Percentiles rank a stretch among this genome's conserved stretches.
phyloP scores from a whole-genome alignment of 352 stramenopile species.

The Phytophthora niederhauseri region DNA sequence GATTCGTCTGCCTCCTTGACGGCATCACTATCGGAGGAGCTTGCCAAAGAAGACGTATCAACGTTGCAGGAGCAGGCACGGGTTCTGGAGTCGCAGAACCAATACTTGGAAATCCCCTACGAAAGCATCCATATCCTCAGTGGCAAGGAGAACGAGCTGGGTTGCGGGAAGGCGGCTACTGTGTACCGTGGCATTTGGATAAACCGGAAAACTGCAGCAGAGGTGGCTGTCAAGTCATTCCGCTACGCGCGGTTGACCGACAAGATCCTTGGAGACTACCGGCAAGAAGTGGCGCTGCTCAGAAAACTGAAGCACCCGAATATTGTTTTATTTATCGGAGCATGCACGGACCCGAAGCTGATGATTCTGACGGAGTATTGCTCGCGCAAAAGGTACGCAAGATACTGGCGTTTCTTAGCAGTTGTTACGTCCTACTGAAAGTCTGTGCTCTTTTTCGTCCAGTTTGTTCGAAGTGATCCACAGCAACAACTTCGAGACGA shows the following conservation, averaged over 20 bases:
- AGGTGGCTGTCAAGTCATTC: conserved; percentile 89
- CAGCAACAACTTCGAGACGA: conserved; percentile 88
- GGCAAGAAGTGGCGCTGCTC: conserved; percentile 83
- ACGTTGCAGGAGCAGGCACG: conserved; percentile 81
- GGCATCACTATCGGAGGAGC: conserved; percentile 52
- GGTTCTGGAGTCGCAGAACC: conserved; percentile 85
- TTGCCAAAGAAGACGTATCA: conserved; percentile 65
- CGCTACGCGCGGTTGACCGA: conserved; percentile 89
- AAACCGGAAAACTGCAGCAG: conserved; percentile 78
- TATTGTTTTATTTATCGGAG: conserved; percentile 92
- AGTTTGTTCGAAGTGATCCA: conserved; percentile 92
- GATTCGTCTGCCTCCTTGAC: conserved; percentile 52
- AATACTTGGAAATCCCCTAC: conserved; percentile 89
- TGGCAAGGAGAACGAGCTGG: conserved; percentile 89
- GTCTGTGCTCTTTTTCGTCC: conserved; percentile 7
- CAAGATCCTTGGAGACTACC: conserved; percentile 89
- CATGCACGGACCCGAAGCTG: conserved; percentile 88
- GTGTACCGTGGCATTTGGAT: conserved; percentile 91
- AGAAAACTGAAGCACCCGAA: conserved; percentile 91
- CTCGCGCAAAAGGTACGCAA: conserved; percentile 80
- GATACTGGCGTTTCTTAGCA: neutral
- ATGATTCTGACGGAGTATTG: conserved; percentile 93
- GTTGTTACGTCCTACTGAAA: neutral
- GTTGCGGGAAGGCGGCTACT: conserved; percentile 85
- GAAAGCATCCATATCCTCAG: conserved; percentile 88